A percentile compares a stretch with the other conserved stretches of the same genome.
Conservation (phyloP, 768 basidiomycete genomes). For the Hygrophorus pudorinus region DNA sequence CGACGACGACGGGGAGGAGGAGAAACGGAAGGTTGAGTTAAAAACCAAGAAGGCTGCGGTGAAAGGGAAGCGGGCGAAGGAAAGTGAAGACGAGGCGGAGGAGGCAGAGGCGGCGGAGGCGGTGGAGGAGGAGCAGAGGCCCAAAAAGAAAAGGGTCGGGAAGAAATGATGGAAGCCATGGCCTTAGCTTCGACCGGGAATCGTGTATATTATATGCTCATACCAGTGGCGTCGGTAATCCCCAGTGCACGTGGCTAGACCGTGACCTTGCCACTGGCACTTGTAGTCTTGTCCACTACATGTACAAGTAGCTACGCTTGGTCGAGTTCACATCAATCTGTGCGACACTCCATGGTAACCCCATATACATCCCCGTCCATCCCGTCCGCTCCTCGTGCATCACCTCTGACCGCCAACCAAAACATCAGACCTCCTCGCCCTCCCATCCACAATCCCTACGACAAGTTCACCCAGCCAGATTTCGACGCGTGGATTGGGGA, state of each 20-base stretch:
- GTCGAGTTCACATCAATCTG: too few species aligned
- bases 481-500: conserved; percentile 66
- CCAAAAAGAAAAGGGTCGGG: conserved; percentile 24
- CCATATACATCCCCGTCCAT: neutral
- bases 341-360: conserved; percentile 2
- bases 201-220: too few species aligned
- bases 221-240: too few species aligned
- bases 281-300: too few species aligned
- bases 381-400: neutral
- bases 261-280: too few species aligned
- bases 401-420: neutral
- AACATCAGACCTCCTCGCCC: conserved; percentile 18
- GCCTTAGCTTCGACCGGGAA: too few species aligned
- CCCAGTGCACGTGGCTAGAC: too few species aligned
- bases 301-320: too few species aligned
- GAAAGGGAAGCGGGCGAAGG: conserved; percentile 13
- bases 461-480: conserved; percentile 57
- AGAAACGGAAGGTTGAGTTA: conserved; percentile 8
- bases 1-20: conserved; percentile 12
- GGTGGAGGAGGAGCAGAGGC: conserved; percentile 23
- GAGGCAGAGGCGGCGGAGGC: conserved; percentile 18
- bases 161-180: neutral
- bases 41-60: neutral
- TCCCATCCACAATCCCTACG: conserved; percentile 63
- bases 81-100: conserved; percentile 18